phyloP scores from a whole-genome alignment of 2,329 filamentous ascomycete genomes.

The Mollisia scopiformis region DNA sequence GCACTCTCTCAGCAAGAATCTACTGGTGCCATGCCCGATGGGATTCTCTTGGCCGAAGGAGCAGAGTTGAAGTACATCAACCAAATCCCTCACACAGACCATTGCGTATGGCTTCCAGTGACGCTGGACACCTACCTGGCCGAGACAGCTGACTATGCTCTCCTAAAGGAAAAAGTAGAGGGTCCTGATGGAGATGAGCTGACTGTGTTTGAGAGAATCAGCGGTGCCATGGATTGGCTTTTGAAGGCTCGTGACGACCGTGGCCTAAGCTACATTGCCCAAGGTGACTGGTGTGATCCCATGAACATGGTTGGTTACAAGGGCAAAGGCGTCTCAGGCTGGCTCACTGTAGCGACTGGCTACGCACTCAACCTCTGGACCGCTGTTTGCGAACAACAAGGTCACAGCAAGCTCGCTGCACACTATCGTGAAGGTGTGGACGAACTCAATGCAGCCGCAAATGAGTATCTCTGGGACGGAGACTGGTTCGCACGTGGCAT shows the following conservation, averaged over 20 bases:
- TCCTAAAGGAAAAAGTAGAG: conserved; percentile 48
- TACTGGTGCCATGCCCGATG: conserved; percentile 60
- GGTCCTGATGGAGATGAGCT: conserved; percentile 47
- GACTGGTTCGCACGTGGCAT: conserved; percentile 61
- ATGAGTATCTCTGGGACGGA: conserved; percentile 57
- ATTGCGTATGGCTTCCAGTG: conserved; percentile 61
- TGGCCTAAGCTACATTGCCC: conserved; percentile 59
- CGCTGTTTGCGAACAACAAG: conserved; percentile 49
- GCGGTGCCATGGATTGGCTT: conserved; percentile 61
- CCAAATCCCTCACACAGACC: conserved; percentile 62
- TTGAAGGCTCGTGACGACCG: conserved; percentile 52
- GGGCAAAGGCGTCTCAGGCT: conserved; percentile 59
- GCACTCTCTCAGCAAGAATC: conserved; percentile 56
- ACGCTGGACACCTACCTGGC: conserved; percentile 56
- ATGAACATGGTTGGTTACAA: conserved; percentile 67
- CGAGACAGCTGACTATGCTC: conserved; percentile 55
- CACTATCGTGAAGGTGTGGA: conserved; percentile 48
- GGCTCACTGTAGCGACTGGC: conserved; percentile 58
- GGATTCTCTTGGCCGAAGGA: conserved; percentile 54
- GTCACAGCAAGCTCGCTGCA: conserved; percentile 43
- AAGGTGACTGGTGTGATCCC: conserved; percentile 63
- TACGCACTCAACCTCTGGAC: conserved; percentile 58
- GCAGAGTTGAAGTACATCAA: conserved; percentile 64
- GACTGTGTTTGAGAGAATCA: conserved; percentile 57
- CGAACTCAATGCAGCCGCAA: conserved; percentile 53